Evolutionary conservation across 257 asterid genomes (phyloP), one percentile per base, ranked within the genome.

Genomic region (Forsythia viridissima): DNA sequence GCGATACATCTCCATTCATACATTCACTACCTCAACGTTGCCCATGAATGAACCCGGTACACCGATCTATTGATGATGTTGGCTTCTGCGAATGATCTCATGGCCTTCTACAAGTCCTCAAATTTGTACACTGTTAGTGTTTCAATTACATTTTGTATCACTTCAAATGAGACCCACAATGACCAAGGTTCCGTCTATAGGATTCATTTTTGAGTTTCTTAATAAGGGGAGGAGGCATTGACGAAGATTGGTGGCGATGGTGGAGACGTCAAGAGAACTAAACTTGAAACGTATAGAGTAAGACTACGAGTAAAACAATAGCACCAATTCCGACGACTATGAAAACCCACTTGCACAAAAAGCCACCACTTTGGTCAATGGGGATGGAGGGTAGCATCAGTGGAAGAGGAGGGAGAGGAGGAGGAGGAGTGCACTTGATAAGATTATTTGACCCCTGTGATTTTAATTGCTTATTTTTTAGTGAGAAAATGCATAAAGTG

Each of bases 11-110:
- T 16, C 91, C 96, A 71, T 87, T 88, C 81, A 85, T 11, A 87
- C 86, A 84, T 91, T 91, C 43, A 89, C 87, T 11, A 81, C 92
- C 3, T 90, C 94, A 6, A 66, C 67, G 36, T 91, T 92, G n/a
- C 92, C 96, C 41, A 85, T 85, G 79, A 91, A 88, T 34, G 73
- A 77, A 3, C 80, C 4, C 55, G 81, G 72, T 80, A 91, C 6
- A 88, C 91, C 0, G 92, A 85, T 36, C 91, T 89, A 11, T 76
- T 76, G 39, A 87, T 84, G 72, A 87, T 77, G 48, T 82, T 87
- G 16, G 86, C 78, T 71, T 84, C 89, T 0, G 89, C 70, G 11
- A 91, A 88, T 4, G 74, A 79, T 12, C 59, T 77, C 0, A 92
- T 89, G 52, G 94, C 94, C 30, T 65, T 83, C 71, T 87, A 84